Base-by-base conservation (phyloP, 331 rosid genomes). In the Malus hybrid region DNA sequence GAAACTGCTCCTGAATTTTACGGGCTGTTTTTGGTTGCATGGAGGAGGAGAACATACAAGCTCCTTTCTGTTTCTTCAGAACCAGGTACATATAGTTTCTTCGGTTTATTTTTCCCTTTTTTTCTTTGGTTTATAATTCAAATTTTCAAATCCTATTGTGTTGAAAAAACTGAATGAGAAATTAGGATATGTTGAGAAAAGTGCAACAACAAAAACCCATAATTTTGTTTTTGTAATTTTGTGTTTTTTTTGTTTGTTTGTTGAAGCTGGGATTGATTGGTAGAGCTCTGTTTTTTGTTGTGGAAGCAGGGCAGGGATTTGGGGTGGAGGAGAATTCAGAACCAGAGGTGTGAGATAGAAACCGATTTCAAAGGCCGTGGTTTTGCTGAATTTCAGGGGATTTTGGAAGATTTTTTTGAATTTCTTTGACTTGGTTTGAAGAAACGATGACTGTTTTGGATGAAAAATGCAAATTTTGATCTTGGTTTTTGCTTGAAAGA, bases 401-500 rank as follows among this genome's bases (percentile, higher is more conserved):
- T 77, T 73, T 30, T 26, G 80, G 78, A 9, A 36, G 44, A 36
- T 36, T 36, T 39, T 39, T 71, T 39, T 24, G 58, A 57, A 10
- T 63, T 42, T 76, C 66, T 80, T 77, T 16, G 42, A 72, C 28
- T 61, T 60, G 57, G 68, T 79, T 79, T 68, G 76, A 76, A 73
- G 69, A 75, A 73, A 85, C 66, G 44, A 39, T 36, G 84, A 70
- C 58, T 61, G 12, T 66, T 75, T 39, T 72, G 71, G 80, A 75
- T 76, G 66, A 76, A 85, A 78, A 68, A 78, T 83, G 84, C 73
- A 55, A 44, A 71, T 61, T 71, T 74, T 85, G 65, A 83, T 82
- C 84, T 86, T 86, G 87, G 11, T 71, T 78, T 84, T 86, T 80
- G 61, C 80, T 29, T 73, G 79, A 52, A 84, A 82, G 69, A 77